Percentiles rank a stretch among this genome's conserved stretches.
Evolutionary conservation across 352 stramenopile genomes (phyloP).

Genomic region (Plasmopara viticola): DNA sequence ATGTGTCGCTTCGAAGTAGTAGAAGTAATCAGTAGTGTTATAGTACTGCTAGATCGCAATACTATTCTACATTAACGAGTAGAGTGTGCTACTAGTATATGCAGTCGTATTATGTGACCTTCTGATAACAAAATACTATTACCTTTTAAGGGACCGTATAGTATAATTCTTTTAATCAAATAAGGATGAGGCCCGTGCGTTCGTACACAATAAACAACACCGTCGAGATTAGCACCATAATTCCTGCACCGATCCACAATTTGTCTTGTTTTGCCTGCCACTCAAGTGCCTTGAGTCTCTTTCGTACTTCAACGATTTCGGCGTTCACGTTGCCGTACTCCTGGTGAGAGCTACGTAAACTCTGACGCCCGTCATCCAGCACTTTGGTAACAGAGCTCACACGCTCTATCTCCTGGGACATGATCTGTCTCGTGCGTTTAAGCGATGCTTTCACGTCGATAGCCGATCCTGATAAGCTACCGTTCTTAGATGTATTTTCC

Average conservation of each 20-base stretch:
- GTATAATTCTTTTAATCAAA: constrained; percentile 24
- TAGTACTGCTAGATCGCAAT: too few species aligned
- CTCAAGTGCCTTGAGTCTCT: constrained; percentile 53
- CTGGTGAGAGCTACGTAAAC: constrained; percentile 52
- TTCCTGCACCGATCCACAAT: constrained; percentile 70
- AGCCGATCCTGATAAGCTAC: constrained; percentile 25
- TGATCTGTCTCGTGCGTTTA: constrained; percentile 55
- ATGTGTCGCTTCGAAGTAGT: neutral
- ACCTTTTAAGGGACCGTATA: neutral
- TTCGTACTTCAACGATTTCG: constrained; percentile 49
- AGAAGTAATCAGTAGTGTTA: neutral
- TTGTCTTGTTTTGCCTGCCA: constrained; percentile 73
- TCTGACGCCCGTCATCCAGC: constrained; percentile 53
- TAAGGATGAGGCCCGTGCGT: constrained; percentile 57
- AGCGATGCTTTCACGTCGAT: constrained; percentile 58
- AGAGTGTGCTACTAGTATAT: too few species aligned
- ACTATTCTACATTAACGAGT: too few species aligned
- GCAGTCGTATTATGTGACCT: too few species aligned
- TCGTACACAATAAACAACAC: constrained; percentile 74
- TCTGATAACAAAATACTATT: too few species aligned
- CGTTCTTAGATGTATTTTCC: constrained; percentile 1
- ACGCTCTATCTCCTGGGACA: constrained; percentile 69
- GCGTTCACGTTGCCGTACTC: constrained; percentile 54
- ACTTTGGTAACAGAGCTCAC: constrained; percentile 59
- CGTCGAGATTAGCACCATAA: constrained; percentile 51